Evolutionary conservation across 2,329 filamentous ascomycete species (phyloP), one percentile per base, ranked within the genome.

Genomic region (Ascocoryne sarcoides): DNA sequence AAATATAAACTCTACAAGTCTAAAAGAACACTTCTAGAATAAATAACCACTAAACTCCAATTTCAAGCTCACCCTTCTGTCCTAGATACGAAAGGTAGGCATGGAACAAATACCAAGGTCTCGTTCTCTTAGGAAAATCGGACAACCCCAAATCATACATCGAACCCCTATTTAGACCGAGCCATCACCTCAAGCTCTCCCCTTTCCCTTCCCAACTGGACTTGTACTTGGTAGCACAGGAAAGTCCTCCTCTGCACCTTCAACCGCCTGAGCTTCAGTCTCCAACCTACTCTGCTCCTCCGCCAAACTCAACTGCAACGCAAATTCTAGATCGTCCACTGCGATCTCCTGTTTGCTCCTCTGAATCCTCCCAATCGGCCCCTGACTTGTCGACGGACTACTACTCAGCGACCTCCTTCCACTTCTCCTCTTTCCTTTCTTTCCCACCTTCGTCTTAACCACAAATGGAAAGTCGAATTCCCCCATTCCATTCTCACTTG

Each of bases 231-330:
- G 58, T 28, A 70, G 49, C 12, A 57, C 49, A 2, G 67, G 66
- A 40, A 67, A 70, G 16, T 66, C 65, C 3, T 66, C 61, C 16
- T 47, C 45, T 18, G 49, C 43, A 10, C 35, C 48, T 10, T 45
- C 47, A 33, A 41, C 47, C 15, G 35, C 40, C 12, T 44, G 39
- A 21, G 39, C 49, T 31, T 42, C 50, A 36, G 51, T 51, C 46
- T 61, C 48, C 5, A 53, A 45, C 9, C 51, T 40, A 36, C 60
- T 62, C 49, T 67, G 60, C 40, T 72, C 68, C 46, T 79, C 74
- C 31, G 73, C 68, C 48, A 80, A 62, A 49, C 78, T 82, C 16
- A 82, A 61, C 45, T 69, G 68, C 36, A 82, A 57, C 2, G 78
- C 78, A 26, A 79, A 62, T 39, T 77, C 73, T 34, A 82, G 49